Evolutionary conservation across 805 yeast genomes (phyloP), one percentile per base, ranked within the genome.

Genomic region (Metschnikowia gelsemii): DNA sequence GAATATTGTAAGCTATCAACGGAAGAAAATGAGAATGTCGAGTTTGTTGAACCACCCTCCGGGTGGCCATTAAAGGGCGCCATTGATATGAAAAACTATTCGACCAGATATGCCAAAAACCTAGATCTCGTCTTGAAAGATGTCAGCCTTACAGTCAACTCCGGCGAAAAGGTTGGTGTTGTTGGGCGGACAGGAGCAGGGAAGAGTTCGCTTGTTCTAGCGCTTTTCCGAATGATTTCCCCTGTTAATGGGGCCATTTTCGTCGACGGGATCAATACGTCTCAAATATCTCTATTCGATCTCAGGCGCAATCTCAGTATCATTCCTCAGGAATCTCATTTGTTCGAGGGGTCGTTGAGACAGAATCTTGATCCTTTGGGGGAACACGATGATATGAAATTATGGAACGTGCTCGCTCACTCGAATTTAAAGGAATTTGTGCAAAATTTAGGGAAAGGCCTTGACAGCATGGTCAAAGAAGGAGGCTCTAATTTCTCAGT

Each of bases 161-260:
- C 90, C 1, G 70, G 76, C 43, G 97, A 91, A 60, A 91, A 91
- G 62, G 73, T 90, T 57, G 98, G 98, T 47, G 89, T 90, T 63
- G 97, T 91, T 42, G 98, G 98, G 19, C 78, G 98, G 59, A 90
- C 98, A 60, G 75, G 74, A 7, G 78, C 83, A 3, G 67, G 69
- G 2, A 50, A 58, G 34, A 55, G 59, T 24, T 56, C 62, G 17
- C 49, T 58, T 29, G 59, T 59, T 12, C 45, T 58, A 31, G 53
- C 62, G 2, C 46, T 58, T 8, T 58, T 56, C 46, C 48, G 62
- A 13, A 58, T 58, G 40, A 54, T 58, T 20, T 50, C 54, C 3
- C 50, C 60, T 0, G 47, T 31, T 0, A 45, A 36, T 2, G 62
- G 62, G 13, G 14, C 40, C 8, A 58, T 58, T 30, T 30, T 22